These are phyloP conservation scores for Exophiala viscosa DNA, from an alignment of 2,329 filamentous ascomycete species.

Conservation along the genomic window DNA sequence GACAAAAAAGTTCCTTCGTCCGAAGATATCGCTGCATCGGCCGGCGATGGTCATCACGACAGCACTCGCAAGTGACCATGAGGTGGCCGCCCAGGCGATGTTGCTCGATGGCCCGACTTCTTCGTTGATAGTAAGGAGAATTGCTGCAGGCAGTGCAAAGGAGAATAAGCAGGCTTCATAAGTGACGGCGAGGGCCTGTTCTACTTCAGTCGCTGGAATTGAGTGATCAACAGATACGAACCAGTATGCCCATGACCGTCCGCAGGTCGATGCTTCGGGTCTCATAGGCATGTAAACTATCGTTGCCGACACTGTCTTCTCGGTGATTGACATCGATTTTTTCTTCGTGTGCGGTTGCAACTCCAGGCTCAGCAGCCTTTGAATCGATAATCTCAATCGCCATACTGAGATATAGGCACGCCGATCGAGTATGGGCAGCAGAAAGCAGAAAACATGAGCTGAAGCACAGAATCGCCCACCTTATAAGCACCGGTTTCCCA, in stretches of 20 bases:
- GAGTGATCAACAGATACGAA: neutral
- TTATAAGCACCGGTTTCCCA: too few relatives aligned
- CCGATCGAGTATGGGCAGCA: too few relatives aligned
- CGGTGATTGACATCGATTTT: too few relatives aligned
- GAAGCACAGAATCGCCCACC: too few relatives aligned
- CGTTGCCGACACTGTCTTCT: too few relatives aligned
- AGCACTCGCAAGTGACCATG: constrained; percentile 8
- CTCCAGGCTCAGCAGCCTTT: too few relatives aligned
- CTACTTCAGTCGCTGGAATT: too few relatives aligned
- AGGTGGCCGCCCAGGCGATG: constrained; percentile 9
- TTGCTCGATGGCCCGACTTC: constrained; percentile 13
- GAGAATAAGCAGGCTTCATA: constrained; percentile 14
- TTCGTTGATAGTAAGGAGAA: constrained; percentile 14
- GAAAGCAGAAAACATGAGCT: too few relatives aligned
- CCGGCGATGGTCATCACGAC: constrained; percentile 14
- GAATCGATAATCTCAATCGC: too few relatives aligned
- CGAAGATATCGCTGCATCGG: constrained; percentile 16
- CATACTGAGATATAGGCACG: too few relatives aligned
- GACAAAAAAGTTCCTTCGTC: constrained; percentile 13
- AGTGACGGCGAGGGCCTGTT: constrained; percentile 16
- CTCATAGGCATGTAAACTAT: too few relatives aligned
- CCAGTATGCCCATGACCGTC: neutral
- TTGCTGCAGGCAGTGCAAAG: constrained; percentile 5
- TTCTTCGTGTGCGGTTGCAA: too few relatives aligned
- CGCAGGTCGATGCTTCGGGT: constrained; percentile 5